Percentiles rank a stretch among this genome's conserved stretches.
phyloP scores from a whole-genome alignment of 2,329 filamentous ascomycete species.

The Aureobasidium lini region DNA sequence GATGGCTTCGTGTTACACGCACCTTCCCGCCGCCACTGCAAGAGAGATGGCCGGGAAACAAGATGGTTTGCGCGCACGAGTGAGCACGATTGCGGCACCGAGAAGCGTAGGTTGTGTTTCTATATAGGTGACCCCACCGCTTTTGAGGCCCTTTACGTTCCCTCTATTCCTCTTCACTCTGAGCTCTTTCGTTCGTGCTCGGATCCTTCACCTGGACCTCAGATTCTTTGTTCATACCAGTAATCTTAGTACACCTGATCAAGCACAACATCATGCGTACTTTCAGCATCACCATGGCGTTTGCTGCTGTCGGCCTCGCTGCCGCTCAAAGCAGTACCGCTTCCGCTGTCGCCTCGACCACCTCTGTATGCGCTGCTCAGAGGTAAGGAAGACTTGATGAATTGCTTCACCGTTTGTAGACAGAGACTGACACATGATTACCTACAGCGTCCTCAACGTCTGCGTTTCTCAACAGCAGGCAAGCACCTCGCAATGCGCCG shows the following conservation, averaged over 20 bases:
- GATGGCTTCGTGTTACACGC: conserved; percentile 6
- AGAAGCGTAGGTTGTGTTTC: background rate
- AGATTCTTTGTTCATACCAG: too few species aligned
- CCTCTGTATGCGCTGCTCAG: conserved; percentile 29
- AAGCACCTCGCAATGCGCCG: conserved; percentile 36
- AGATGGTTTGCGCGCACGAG: background rate
- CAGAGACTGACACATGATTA: background rate
- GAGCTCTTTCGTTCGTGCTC: background rate
- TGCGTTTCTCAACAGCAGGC: conserved; percentile 37
- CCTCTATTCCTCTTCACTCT: background rate
- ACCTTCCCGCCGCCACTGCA: background rate
- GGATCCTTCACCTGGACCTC: background rate
- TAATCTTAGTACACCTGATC: background rate
- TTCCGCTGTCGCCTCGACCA: conserved; percentile 18
- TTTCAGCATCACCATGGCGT: conserved; percentile 19
- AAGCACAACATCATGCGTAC: conserved; percentile 8
- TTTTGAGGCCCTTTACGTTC: background rate
- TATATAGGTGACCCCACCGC: background rate
- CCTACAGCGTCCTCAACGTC: conserved; percentile 43
- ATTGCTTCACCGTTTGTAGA: background rate
- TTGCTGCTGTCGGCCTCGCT: conserved; percentile 32
- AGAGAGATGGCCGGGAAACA: background rate
- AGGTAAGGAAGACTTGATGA: conserved; percentile 25
- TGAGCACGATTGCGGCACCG: conserved; percentile 5
- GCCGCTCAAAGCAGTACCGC: conserved; percentile 24